These are phyloP conservation scores for Penstemon davidsonii DNA, from an alignment of 257 asterid species.

Conservation along the genomic window DNA sequence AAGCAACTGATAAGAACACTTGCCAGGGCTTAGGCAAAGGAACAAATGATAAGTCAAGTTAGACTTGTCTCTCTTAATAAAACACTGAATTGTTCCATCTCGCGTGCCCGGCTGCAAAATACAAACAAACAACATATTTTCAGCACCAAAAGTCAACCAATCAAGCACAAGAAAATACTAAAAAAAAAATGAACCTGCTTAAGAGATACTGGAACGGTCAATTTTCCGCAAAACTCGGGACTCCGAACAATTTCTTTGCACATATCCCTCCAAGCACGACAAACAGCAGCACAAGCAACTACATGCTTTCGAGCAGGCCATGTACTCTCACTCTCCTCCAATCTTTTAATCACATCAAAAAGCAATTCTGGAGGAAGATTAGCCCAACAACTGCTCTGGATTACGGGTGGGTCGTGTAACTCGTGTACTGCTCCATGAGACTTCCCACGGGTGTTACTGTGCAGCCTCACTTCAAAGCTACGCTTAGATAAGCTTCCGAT, in stretches of 20 bases:
- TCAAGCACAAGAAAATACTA: background rate
- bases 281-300: slow-evolving; percentile 85
- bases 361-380: slow-evolving; percentile 81
- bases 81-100: slow-evolving; percentile 84
- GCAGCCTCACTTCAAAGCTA: slow-evolving; percentile 60
- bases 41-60: slow-evolving; percentile 71
- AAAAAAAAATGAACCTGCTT: slow-evolving; percentile 55
- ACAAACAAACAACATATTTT: slow-evolving; percentile 18
- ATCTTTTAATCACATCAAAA: slow-evolving; percentile 68
- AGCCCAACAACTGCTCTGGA: slow-evolving; percentile 89
- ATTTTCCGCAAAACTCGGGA: slow-evolving; percentile 65
- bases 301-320: slow-evolving; percentile 87
- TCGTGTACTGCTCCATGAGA: slow-evolving; percentile 80
- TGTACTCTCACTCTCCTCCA: slow-evolving; percentile 77
- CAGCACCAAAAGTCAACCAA: background rate
- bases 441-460: slow-evolving; percentile 55
- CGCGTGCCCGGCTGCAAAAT: slow-evolving; percentile 73
- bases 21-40: slow-evolving; percentile 79
- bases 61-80: slow-evolving; percentile 78
- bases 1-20: slow-evolving; percentile 18
- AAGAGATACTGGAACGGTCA: slow-evolving; percentile 79
- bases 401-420: slow-evolving; percentile 56
- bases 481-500: slow-evolving; percentile 78
- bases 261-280: slow-evolving; percentile 88
- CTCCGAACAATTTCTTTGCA: slow-evolving; percentile 69